A percentile compares a stretch with the other conserved stretches of the same genome.
Evolutionary conservation across 148 eudicot species (phyloP).

Genomic region (Linanthus parryae): DNA sequence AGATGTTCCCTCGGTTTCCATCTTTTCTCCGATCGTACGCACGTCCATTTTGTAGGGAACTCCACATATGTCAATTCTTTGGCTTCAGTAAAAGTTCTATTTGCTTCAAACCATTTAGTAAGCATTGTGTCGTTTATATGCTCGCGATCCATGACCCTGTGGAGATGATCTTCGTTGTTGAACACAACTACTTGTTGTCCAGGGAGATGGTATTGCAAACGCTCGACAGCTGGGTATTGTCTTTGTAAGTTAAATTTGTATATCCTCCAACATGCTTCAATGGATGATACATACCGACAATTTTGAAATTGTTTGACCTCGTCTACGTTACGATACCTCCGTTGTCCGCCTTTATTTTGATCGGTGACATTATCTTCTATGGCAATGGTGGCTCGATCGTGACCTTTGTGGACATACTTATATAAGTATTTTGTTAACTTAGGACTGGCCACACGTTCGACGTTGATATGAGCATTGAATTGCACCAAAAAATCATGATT

Average conservation of each 20-base stretch:
- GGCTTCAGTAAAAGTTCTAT: neutral
- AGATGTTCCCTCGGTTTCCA: too few relatives aligned
- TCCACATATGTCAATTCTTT: neutral
- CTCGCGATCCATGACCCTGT: neutral
- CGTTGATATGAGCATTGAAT: neutral
- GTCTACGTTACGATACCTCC: neutral
- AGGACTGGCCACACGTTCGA: neutral
- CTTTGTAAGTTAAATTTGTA: constrained; percentile 5
- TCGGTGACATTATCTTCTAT: neutral
- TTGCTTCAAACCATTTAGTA: neutral
- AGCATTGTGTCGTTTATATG: too few relatives aligned
- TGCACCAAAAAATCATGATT: neutral
- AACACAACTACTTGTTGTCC: neutral
- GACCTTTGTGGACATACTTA: constrained; percentile 1
- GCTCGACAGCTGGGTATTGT: neutral
- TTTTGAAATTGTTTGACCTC: neutral
- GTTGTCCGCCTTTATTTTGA: neutral
- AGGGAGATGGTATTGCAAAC: too few relatives aligned
- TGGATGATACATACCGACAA: neutral
- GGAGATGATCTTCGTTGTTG: neutral
- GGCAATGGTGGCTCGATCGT: neutral
- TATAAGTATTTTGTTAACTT: constrained; percentile 1
- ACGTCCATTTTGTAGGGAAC: neutral
- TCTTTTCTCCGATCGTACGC: too few relatives aligned
- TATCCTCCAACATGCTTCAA: neutral